These are phyloP conservation scores for Aspergillus jensenii DNA, from an alignment of 2,329 filamentous ascomycete species.

Conservation along the genomic window DNA sequence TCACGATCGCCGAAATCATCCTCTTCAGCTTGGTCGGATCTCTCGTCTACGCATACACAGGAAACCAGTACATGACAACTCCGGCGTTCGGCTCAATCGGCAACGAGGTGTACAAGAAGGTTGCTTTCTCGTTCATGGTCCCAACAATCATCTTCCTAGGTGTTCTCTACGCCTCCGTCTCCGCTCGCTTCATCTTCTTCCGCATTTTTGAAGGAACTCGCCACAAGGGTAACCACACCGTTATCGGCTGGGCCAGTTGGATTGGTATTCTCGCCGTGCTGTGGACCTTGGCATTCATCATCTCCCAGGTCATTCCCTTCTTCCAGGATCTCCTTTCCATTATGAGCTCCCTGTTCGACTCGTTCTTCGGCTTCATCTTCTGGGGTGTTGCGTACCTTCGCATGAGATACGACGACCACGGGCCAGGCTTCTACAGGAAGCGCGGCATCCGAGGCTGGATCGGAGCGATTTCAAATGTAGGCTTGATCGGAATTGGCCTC, in stretches of 20 bases:
- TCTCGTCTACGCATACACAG: slow-evolving; percentile 82
- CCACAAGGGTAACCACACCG: slow-evolving; percentile 78
- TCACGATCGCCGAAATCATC: slow-evolving; percentile 83
- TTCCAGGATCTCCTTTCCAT: slow-evolving; percentile 68
- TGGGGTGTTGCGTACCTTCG: slow-evolving; percentile 54
- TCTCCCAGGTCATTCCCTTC: slow-evolving; percentile 91
- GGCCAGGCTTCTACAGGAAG: slow-evolving; percentile 40
- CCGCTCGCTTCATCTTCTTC: slow-evolving; percentile 89
- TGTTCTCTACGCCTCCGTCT: slow-evolving; percentile 86
- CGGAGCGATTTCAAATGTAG: slow-evolving; percentile 61
- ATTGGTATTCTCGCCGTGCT: slow-evolving; percentile 61
- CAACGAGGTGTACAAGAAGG: slow-evolving; percentile 75
- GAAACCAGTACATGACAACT: slow-evolving; percentile 82
- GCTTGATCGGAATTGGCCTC: slow-evolving; percentile 73
- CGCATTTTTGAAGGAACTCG: slow-evolving; percentile 75
- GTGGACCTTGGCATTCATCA: slow-evolving; percentile 89
- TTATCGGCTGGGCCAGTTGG: slow-evolving; percentile 80
- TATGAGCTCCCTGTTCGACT: slow-evolving; percentile 77
- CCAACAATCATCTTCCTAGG: slow-evolving; percentile 91
- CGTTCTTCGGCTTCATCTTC: slow-evolving; percentile 82
- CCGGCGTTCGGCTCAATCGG: slow-evolving; percentile 85
- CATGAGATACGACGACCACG: slow-evolving; percentile 44
- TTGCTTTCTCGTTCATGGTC: slow-evolving; percentile 92
- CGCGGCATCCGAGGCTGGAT: slow-evolving; percentile 45
- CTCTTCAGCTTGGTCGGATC: slow-evolving; percentile 80